A percentile compares a stretch with the other conserved stretches of the same genome.
These are phyloP conservation scores for Oryza glumipatula DNA, from an alignment of 176 grass and related monocot genomes.

Conservation along the genomic window DNA sequence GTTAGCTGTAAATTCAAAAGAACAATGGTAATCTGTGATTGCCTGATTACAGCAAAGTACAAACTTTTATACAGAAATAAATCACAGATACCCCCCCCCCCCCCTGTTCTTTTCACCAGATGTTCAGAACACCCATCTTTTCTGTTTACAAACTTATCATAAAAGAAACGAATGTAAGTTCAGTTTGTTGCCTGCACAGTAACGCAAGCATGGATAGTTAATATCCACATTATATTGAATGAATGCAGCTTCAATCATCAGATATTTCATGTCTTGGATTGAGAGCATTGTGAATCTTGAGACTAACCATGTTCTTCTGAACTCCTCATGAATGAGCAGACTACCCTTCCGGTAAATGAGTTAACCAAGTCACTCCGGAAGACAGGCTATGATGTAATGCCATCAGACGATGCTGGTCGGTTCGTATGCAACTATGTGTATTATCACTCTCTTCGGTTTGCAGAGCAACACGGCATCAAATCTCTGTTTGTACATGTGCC, in stretches of 20 bases:
- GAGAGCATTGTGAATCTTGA: background rate
- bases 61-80: background rate
- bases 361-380: slow-evolving; percentile 69
- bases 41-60: background rate
- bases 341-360: slow-evolving; percentile 69
- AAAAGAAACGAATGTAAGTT: background rate
- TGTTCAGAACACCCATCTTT: background rate
- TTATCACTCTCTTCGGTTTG: slow-evolving; percentile 90
- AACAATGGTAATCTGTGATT: no score
- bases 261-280: background rate
- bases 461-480: slow-evolving; percentile 71
- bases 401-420: slow-evolving; percentile 82
- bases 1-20: background rate
- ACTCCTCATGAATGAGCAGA: slow-evolving; percentile 43
- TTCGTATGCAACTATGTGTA: slow-evolving; percentile 98
- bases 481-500: slow-evolving; percentile 97
- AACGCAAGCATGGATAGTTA: background rate
- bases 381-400: slow-evolving; percentile 81
- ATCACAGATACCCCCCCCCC: background rate
- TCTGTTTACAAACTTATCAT: background rate
- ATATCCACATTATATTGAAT: background rate
- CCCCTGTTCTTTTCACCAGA: background rate
- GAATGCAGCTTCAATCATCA: background rate
- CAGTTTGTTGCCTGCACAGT: background rate
- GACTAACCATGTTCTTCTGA: background rate